A percentile compares a stretch with the other conserved stretches of the same genome.
phyloP scores from a whole-genome alignment of 2,329 filamentous ascomycete genomes.

The Trichoderma arundinaceum region DNA sequence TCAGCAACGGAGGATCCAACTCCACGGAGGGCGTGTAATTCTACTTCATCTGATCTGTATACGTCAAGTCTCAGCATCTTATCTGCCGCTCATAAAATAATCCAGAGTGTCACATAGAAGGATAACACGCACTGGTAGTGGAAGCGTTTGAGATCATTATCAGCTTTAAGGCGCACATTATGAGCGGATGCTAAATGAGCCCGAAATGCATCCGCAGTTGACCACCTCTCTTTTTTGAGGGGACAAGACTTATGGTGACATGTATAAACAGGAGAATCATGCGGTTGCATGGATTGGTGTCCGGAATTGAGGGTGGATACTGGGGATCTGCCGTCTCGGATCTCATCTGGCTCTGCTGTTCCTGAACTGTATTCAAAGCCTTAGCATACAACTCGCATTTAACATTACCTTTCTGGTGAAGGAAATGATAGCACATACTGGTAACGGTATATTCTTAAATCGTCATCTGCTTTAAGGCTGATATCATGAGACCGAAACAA shows the following conservation, averaged over 20 bases:
- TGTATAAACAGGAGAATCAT: conserved; percentile 36
- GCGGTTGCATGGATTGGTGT: conserved; percentile 26
- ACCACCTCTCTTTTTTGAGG: conserved; percentile 67
- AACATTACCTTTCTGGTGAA: too few relatives aligned
- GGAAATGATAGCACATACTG: conserved; percentile 29
- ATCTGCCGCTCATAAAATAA: too few relatives aligned
- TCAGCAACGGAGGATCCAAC: conserved; percentile 39
- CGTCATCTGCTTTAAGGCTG: conserved; percentile 45
- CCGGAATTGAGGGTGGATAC: conserved; percentile 32
- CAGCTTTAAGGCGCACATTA: conserved; percentile 42
- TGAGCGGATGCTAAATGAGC: conserved; percentile 78
- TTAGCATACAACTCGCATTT: background rate
- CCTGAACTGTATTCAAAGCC: background rate
- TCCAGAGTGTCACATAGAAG: background rate
- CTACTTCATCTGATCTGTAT: background rate
- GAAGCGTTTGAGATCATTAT: conserved; percentile 50
- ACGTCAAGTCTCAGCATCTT: background rate
- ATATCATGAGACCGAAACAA: conserved; percentile 69
- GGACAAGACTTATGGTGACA: conserved; percentile 38
- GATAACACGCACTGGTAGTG: conserved; percentile 34
- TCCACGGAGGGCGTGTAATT: conserved; percentile 34
- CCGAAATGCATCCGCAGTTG: conserved; percentile 83
- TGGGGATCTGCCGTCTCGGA: conserved; percentile 37
- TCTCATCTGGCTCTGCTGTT: conserved; percentile 2
- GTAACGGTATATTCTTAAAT: conserved; percentile 46